Evolutionary conservation across 345 rosid species (phyloP).

Genomic region (Linum trigynum): DNA sequence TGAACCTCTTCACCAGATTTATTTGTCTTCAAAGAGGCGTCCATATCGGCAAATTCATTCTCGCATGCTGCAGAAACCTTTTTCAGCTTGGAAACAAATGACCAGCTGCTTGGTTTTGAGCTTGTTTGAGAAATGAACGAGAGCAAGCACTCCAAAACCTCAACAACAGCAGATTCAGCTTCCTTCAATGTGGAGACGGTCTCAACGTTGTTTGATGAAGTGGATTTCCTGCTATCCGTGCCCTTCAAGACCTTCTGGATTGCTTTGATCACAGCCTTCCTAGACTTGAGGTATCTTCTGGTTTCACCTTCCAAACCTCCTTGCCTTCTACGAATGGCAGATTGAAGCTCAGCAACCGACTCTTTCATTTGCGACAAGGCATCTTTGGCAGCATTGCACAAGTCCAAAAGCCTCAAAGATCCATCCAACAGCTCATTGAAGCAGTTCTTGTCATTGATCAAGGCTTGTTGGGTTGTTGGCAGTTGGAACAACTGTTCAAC

Average conservation of each 20-base stretch:
- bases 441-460: background rate
- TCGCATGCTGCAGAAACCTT: background rate
- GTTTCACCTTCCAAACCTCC: background rate
- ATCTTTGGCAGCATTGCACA: background rate
- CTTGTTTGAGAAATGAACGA: background rate
- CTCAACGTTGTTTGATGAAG: background rate
- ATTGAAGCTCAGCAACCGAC: background rate
- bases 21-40: background rate
- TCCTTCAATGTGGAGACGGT: background rate
- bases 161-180: background rate
- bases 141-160: background rate
- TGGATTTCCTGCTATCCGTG: background rate
- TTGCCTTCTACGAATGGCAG: background rate
- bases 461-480: background rate
- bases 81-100: background rate
- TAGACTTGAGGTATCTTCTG: background rate
- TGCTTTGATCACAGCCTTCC: background rate
- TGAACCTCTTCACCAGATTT: background rate
- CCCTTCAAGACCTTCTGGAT: background rate
- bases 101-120: background rate
- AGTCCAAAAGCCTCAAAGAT: background rate
- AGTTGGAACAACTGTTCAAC: background rate
- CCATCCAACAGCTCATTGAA: background rate
- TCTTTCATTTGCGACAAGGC: background rate
- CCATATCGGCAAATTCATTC: background rate